Conservation (phyloP, 2,329 filamentous ascomycete species). For the Mycosphaerella arachidis region DNA sequence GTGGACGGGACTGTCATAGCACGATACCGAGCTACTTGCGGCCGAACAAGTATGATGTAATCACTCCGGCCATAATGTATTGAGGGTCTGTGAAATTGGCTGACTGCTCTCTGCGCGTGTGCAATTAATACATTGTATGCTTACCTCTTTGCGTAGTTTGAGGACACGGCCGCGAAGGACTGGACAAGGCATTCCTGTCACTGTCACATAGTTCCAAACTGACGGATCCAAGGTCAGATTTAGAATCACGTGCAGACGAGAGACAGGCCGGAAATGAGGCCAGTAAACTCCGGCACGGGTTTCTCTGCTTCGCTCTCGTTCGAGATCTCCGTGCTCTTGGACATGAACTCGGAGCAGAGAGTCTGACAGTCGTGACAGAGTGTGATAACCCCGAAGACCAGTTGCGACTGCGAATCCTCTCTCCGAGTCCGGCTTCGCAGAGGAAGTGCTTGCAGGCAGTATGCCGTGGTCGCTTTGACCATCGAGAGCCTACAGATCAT, state of each 20-base stretch:
- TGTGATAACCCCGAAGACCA: not conserved
- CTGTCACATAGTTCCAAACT: not conserved
- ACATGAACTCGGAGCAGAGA: not conserved
- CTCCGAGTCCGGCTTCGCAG: not conserved
- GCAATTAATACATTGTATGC: not conserved
- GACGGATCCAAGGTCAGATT: not conserved
- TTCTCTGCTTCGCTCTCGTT: not conserved
- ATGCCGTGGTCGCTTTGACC: not conserved
- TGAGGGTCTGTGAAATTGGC: not conserved
- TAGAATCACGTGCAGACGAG: not conserved
- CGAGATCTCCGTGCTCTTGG: not conserved
- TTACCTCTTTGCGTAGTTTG: not conserved
- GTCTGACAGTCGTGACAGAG: not conserved
- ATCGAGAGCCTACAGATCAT: not conserved
- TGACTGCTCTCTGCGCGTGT: not conserved
- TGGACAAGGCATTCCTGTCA: not conserved
- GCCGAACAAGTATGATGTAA: conserved; percentile 4
- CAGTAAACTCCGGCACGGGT: not conserved
- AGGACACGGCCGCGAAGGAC: not conserved
- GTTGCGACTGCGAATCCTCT: no score
- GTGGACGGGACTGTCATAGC: not conserved
- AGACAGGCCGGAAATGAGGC: not conserved
- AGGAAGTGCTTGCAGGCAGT: not conserved
- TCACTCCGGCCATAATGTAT: not conserved
- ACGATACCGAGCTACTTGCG: not conserved